Evolutionary conservation across 2,329 filamentous ascomycete genomes (phyloP).

Genomic region (Tolypocladium ovalisporum): DNA sequence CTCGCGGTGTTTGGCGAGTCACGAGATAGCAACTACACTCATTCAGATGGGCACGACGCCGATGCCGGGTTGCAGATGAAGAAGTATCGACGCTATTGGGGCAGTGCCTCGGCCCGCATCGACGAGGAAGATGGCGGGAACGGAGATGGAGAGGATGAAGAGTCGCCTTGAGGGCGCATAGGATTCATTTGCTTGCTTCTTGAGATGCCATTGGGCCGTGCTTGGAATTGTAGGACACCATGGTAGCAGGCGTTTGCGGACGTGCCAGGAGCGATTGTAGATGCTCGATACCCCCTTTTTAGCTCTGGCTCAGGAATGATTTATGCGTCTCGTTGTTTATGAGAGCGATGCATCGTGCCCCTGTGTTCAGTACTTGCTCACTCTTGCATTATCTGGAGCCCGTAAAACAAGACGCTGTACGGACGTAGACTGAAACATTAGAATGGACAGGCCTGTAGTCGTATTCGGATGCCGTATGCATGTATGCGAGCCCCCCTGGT

Average conservation of each 20-base stretch:
- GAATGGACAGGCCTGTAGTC: too few relatives aligned
- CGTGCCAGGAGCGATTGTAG: background rate
- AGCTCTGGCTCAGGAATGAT: background rate
- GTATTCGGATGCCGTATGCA: background rate
- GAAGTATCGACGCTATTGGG: slow-evolving; percentile 21
- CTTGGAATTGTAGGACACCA: background rate
- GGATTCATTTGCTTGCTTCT: background rate
- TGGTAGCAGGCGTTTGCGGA: background rate
- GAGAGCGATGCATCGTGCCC: background rate
- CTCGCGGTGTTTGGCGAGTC: slow-evolving; percentile 10
- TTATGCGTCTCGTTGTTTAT: background rate
- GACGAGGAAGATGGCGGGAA: slow-evolving; percentile 23
- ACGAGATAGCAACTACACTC: slow-evolving; percentile 18
- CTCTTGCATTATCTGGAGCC: background rate
- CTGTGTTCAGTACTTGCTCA: too few relatives aligned
- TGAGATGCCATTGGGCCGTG: background rate
- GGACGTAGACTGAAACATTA: background rate
- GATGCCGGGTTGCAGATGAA: slow-evolving; percentile 25
- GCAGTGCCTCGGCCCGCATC: slow-evolving; percentile 22
- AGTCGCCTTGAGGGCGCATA: background rate
- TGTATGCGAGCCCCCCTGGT: background rate
- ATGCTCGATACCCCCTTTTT: slow-evolving; percentile 4
- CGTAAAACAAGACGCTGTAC: background rate
- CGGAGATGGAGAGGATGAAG: slow-evolving; percentile 8
- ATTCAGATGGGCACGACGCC: slow-evolving; percentile 15